These are phyloP conservation scores for Hortiboletus flavorubellus DNA, from an alignment of 768 basidiomycete species.

Conservation along the genomic window DNA sequence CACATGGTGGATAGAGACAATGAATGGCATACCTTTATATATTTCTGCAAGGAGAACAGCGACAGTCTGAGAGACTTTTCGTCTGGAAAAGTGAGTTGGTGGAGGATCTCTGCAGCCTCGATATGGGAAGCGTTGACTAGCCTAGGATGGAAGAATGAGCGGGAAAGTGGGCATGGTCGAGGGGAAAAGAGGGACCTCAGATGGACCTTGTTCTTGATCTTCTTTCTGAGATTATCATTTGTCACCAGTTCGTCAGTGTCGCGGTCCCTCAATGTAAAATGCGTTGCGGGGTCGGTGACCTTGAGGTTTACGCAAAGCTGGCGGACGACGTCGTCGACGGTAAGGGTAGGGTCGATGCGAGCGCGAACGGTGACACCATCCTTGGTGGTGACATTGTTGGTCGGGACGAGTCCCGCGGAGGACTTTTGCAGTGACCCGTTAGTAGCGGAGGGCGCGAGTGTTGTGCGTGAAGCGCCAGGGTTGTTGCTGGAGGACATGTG, in stretches of 20 bases:
- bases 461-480: slow-evolving; percentile 29
- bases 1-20: not conserved
- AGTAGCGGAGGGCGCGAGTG: slow-evolving; percentile 25
- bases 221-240: slow-evolving; percentile 79
- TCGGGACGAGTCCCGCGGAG: slow-evolving; percentile 59
- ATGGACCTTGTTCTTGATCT: slow-evolving; percentile 74
- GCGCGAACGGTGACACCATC: slow-evolving; percentile 75
- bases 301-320: slow-evolving; percentile 81
- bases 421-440: slow-evolving; percentile 40
- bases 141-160: slow-evolving; percentile 35
- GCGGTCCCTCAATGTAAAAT: slow-evolving; percentile 74
- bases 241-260: slow-evolving; percentile 82
- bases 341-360: slow-evolving; percentile 79
- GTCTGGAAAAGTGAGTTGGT: slow-evolving; percentile 60
- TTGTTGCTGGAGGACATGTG: slow-evolving; percentile 29
- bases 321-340: slow-evolving; percentile 80
- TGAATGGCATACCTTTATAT: slow-evolving; percentile 56
- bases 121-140: slow-evolving; percentile 77
- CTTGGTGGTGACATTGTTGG: slow-evolving; percentile 78
- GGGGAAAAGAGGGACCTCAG: slow-evolving; percentile 55
- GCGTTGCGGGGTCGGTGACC: slow-evolving; percentile 66
- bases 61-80: slow-evolving; percentile 63
- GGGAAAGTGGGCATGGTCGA: not conserved
- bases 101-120: slow-evolving; percentile 74
- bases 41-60: slow-evolving; percentile 75